These are phyloP conservation scores for Ustilago cynodontis DNA, from an alignment of 1,284 basidiomycete species.

Conservation along the genomic window DNA sequence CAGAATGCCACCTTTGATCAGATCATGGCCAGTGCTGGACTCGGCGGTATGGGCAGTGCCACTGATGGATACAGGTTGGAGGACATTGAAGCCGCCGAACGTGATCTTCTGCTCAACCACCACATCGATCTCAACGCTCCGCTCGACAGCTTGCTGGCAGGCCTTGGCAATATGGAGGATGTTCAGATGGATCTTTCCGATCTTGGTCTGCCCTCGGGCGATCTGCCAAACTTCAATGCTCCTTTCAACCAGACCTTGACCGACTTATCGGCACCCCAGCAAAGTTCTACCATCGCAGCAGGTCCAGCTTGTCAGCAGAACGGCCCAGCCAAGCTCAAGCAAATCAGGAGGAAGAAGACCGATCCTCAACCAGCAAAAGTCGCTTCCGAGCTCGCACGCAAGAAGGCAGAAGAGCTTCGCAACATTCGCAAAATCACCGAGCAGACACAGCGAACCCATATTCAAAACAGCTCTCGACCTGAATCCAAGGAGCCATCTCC, in stretches of 20 bases:
- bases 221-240: constrained; percentile 48
- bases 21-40: constrained; percentile 39
- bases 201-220: constrained; percentile 29
- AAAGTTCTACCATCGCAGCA: constrained; percentile 8
- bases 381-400: constrained; percentile 41
- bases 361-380: constrained; percentile 43
- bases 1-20: constrained; percentile 28
- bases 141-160: constrained; percentile 49
- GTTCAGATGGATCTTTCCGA: constrained; percentile 51
- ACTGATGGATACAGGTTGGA: constrained; percentile 45
- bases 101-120: constrained; percentile 49
- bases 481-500: constrained; percentile 39
- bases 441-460: constrained; percentile 50
- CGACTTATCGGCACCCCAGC: constrained; percentile 9
- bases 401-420: constrained; percentile 48
- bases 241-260: constrained; percentile 39
- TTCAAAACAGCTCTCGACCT: constrained; percentile 34
- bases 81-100: constrained; percentile 55
- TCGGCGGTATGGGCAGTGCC: constrained; percentile 12
- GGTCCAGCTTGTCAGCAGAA: constrained; percentile 21
- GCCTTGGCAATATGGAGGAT: constrained; percentile 50
- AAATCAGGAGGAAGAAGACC: constrained; percentile 46
- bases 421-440: constrained; percentile 45
- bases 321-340: constrained; percentile 35
- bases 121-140: constrained; percentile 57